Conservation (phyloP, 2,329 filamentous ascomycete genomes). For the Diaporthe vexans region DNA sequence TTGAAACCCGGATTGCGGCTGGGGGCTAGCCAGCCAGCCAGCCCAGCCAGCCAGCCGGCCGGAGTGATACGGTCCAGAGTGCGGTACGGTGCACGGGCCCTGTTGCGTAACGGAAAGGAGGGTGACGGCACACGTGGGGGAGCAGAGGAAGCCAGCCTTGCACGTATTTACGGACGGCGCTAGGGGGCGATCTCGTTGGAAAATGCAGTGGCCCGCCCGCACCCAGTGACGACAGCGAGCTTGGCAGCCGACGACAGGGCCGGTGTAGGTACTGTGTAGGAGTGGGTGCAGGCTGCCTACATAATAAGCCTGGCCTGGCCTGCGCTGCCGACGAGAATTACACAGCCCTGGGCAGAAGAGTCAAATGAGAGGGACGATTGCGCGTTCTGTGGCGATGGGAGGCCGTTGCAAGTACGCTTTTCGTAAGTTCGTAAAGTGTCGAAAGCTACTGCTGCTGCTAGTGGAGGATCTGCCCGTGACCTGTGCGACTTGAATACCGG, state of each 20-base stretch:
- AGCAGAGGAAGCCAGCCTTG: neutral
- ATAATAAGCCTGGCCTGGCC: neutral
- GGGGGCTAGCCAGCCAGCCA: neutral
- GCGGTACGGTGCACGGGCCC: slow-evolving; percentile 18
- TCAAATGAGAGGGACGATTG: neutral
- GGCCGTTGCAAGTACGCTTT: neutral
- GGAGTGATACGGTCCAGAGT: neutral
- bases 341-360: slow-evolving; percentile 7
- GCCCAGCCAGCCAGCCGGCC: too few species aligned
- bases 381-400: slow-evolving; percentile 31
- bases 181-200: slow-evolving; percentile 9
- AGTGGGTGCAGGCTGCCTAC: neutral
- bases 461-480: neutral
- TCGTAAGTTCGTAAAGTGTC: neutral
- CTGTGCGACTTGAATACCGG: neutral
- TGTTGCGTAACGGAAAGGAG: neutral
- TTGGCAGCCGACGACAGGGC: slow-evolving; percentile 1
- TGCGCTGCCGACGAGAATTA: neutral
- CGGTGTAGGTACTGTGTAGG: neutral
- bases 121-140: slow-evolving; percentile 5
- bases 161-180: neutral
- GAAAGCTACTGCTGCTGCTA: neutral
- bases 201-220: neutral
- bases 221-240: slow-evolving; percentile 4
- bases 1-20: slow-evolving; percentile 30